Conservation (phyloP, 371 early-diverging fungal species). For the Haplosporangium sp. region DNA sequence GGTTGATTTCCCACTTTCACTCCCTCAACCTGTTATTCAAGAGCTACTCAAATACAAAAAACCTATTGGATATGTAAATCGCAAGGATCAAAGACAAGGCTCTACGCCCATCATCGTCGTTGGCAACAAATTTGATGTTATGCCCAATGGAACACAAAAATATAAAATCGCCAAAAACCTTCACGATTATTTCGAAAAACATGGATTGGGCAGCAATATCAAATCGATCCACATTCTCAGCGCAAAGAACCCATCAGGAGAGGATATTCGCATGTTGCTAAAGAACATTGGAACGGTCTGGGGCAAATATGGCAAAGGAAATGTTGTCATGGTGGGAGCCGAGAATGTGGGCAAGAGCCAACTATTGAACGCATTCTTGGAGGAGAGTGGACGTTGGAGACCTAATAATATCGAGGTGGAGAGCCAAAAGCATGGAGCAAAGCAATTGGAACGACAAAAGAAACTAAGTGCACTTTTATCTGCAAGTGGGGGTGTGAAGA, state of each 20-base stretch:
- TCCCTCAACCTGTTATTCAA: conserved; percentile 39
- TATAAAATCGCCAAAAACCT: conserved; percentile 16
- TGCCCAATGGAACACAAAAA: conserved; percentile 39
- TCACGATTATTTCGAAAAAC: conserved; percentile 17
- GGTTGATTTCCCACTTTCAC: conserved; percentile 46
- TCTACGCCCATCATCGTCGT: conserved; percentile 42
- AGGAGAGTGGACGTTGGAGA: conserved; percentile 37
- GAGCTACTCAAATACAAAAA: conserved; percentile 20
- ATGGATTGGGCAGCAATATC: conserved; percentile 22
- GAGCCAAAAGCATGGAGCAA: conserved; percentile 3
- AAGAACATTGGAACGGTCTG: conserved; percentile 32
- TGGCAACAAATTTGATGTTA: conserved; percentile 53
- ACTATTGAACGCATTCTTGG: conserved; percentile 48
- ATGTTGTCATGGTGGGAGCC: conserved; percentile 46
- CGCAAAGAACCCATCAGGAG: conserved; percentile 47
- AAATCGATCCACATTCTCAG: conserved; percentile 44
- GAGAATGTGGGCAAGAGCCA: conserved; percentile 56
- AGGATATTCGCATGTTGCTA: conserved; percentile 37
- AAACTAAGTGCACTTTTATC: conserved; percentile 23
- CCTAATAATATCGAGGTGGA: conserved; percentile 10
- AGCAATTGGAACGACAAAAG: conserved; percentile 25
- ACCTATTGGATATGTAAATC: not conserved
- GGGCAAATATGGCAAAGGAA: conserved; percentile 33
- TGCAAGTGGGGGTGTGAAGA: not conserved
- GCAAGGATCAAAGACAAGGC: too few species aligned